Evolutionary conservation across 176 grass and related monocot genomes (phyloP).

Genomic region (Olyra latifolia): DNA sequence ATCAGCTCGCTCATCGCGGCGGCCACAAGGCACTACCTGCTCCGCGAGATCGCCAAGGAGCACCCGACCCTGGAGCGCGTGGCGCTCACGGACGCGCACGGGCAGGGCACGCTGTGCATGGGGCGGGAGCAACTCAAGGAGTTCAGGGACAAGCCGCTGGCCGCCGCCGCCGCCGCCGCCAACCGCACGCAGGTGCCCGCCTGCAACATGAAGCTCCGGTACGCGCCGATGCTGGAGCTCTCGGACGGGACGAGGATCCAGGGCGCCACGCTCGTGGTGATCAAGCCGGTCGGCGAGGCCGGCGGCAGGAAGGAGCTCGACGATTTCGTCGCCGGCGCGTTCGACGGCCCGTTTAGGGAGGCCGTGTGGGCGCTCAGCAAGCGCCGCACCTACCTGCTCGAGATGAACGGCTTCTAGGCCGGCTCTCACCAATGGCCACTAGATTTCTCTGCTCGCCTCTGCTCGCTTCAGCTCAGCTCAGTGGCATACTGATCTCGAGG

Average conservation of each 20-base stretch:
- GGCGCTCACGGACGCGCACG: slow-evolving; percentile 66
- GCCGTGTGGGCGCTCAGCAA: slow-evolving; percentile 60
- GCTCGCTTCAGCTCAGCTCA: slow-evolving; percentile 14
- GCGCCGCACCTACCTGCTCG: slow-evolving; percentile 72
- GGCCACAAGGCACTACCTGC: slow-evolving; percentile 79
- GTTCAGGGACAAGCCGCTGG: slow-evolving; percentile 70
- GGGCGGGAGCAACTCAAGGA: slow-evolving; percentile 58
- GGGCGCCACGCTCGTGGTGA: slow-evolving; percentile 68
- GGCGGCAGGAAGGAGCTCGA: slow-evolving; percentile 63
- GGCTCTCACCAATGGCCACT: background rate
- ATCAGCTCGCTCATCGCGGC: slow-evolving; percentile 82
- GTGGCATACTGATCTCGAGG: background rate
- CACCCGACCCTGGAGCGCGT: slow-evolving; percentile 67
- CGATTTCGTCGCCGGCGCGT: slow-evolving; percentile 49
- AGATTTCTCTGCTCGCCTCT: slow-evolving; percentile 18
- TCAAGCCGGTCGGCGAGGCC: slow-evolving; percentile 72
- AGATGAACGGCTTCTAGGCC: slow-evolving; percentile 85
- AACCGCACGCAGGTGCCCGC: slow-evolving; percentile 78
- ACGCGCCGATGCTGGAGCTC: slow-evolving; percentile 70
- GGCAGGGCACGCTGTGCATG: slow-evolving; percentile 68
- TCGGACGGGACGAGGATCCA: slow-evolving; percentile 66
- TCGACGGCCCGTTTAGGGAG: slow-evolving; percentile 64
- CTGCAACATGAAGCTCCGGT: slow-evolving; percentile 83
- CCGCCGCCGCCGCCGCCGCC: slow-evolving; percentile 42
- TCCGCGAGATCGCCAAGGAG: slow-evolving; percentile 77